These are phyloP conservation scores for Linnemannia elongata DNA, from an alignment of 192 early-diverging fungal species.

Conservation along the genomic window DNA sequence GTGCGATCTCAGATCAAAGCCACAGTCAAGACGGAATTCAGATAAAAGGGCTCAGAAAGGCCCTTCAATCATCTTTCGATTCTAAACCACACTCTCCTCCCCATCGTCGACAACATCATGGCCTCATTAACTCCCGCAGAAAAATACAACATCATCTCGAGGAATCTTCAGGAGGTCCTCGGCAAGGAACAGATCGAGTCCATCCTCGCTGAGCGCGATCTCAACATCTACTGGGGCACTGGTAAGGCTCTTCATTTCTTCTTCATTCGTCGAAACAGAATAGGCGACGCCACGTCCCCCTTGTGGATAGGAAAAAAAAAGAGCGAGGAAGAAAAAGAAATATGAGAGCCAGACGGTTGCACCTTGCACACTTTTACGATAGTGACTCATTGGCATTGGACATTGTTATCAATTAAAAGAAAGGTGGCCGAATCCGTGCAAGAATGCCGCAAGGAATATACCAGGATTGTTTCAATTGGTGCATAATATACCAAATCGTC, in stretches of 20 bases:
- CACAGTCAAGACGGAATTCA: not conserved
- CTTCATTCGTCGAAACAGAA: not conserved
- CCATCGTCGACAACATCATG: constrained; percentile 23
- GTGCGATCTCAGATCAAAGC: constrained; percentile 10
- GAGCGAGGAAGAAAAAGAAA: not conserved
- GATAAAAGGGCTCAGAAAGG: not conserved
- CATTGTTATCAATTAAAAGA: not conserved
- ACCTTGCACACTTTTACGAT: not conserved
- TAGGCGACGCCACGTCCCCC: not conserved
- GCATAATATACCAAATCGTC: not conserved
- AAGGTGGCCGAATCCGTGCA: not conserved
- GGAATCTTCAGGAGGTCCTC: constrained; percentile 95
- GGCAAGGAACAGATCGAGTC: constrained; percentile 90
- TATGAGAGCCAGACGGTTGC: not conserved
- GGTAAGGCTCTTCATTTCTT: constrained; percentile 32
- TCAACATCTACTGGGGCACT: constrained; percentile 98
- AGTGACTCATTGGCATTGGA: not conserved
- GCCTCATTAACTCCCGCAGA: constrained; percentile 64
- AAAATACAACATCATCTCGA: constrained; percentile 88
- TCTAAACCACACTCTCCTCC: not conserved
- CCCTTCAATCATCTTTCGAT: not conserved
- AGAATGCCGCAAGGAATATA: not conserved
- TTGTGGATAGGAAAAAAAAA: not conserved
- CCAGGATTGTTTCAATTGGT: not conserved
- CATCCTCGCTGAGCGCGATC: constrained; percentile 88